phyloP scores from a whole-genome alignment of 495 filamentous ascomycete genomes.

The Tuber brumale region DNA sequence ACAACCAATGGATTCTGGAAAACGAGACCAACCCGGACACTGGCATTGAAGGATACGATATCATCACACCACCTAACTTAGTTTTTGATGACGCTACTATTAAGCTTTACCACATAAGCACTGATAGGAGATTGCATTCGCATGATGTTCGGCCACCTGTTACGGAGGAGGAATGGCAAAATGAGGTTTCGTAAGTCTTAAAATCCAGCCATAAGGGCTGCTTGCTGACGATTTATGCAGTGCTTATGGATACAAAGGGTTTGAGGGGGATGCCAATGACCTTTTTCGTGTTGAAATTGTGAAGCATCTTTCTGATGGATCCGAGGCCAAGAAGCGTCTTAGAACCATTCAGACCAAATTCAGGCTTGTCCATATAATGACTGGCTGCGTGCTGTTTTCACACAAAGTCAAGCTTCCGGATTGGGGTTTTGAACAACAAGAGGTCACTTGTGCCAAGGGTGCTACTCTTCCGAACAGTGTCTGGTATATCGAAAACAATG shows the following conservation, averaged over 20 bases:
- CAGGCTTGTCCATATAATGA: constrained; percentile 90
- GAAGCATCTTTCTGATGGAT: constrained; percentile 75
- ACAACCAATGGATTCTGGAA: constrained; percentile 88
- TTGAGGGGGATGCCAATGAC: constrained; percentile 94
- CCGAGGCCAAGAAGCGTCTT: constrained; percentile 71
- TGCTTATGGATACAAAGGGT: constrained; percentile 95
- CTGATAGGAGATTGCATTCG: constrained; percentile 84
- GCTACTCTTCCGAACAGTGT: constrained; percentile 91
- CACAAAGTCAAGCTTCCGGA: constrained; percentile 98
- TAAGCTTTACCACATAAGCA: constrained; percentile 73
- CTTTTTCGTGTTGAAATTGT: constrained; percentile 91
- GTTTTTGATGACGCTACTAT: constrained; percentile 75
- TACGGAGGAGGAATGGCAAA: constrained; percentile 96
- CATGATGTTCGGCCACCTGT: constrained; percentile 97
- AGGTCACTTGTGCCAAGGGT: constrained; percentile 91
- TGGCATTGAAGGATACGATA: constrained; percentile 85
- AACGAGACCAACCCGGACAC: constrained; percentile 87
- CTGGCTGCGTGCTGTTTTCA: constrained; percentile 90
- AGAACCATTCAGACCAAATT: constrained; percentile 97
- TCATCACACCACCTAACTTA: constrained; percentile 55
- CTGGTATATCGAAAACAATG: constrained; percentile 91
- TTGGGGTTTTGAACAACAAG: constrained; percentile 95
- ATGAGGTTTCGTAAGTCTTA: constrained; percentile 64
- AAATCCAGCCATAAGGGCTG: background rate
- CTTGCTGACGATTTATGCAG: background rate